Evolutionary conservation across 2,329 filamentous ascomycete genomes (phyloP), one percentile per base, ranked within the genome.

Genomic region (Ramichloridium luteum): DNA sequence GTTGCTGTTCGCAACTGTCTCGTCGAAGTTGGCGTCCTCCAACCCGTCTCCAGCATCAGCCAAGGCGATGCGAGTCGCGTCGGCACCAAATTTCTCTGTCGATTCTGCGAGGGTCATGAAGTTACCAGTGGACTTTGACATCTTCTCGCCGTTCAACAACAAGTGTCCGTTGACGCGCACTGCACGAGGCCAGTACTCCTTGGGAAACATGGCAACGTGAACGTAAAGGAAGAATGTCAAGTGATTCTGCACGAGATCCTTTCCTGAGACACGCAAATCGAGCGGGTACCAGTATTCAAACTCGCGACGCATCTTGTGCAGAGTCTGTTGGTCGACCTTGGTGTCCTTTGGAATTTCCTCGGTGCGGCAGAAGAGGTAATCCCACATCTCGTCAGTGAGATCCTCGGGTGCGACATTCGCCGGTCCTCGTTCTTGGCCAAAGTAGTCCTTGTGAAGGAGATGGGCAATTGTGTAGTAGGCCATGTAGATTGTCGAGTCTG

Each of bases 231-330:
- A 90, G 68, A 96, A 94, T 9, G 85, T 94, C 50, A 98, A 65
- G 60, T 96, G 90, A 74, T 93, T 93, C 40, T 81, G 78, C 46
- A 93, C 86, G 42, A 93, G 65, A 55, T 93, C 88, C 66, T 96
- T 96, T 47, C 88, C 90, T 20, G 80, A 90, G 25, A 81, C 76
- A 48, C 85, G 72, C 45, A 93, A 66, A 51, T 96, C 88, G 31
- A 96, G 66, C 25, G 90, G 90, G 58, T 96, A 98, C 68, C 84
- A 96, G 70, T 94, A 98, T 57, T 90, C 80, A 49, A 96, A 96
- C 49, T 93, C 84, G 51, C 86, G 73, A 38, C 85, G 73, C 80
- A 98, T 80, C 25, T 72, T 70, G 51, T 82, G 72, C 27, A 98
- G 68, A 3, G 72, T 72, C 38, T 77, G 73, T 57, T 77, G 74